Evolutionary conservation across 345 rosid genomes (phyloP).

Genomic region (Bruguiera parviflora): DNA sequence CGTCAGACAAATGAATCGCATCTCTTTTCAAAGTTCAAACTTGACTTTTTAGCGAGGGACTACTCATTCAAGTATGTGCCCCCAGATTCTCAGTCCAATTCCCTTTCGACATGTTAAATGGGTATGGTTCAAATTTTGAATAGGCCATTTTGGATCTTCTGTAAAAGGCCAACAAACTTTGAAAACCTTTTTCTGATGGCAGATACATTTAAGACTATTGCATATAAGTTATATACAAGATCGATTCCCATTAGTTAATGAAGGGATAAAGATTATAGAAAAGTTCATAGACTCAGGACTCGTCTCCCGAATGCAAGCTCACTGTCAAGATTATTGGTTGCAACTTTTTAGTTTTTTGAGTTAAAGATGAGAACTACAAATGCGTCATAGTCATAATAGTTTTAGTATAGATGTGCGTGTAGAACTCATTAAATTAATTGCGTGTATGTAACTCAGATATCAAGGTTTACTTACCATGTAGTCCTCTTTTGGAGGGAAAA

Average conservation of each 20-base stretch:
- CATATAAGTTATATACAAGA: conserved; percentile 7
- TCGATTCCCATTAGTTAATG: conserved; percentile 14
- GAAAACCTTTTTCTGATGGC: conserved; percentile 4
- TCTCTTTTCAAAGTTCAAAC: conserved; percentile 5
- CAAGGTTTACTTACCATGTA: background rate
- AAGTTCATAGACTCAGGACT: no score
- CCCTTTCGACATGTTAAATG: conserved; percentile 22
- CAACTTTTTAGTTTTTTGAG: no score
- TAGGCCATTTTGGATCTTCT: conserved; percentile 12
- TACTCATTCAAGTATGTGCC: conserved; percentile 23
- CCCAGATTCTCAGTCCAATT: conserved; percentile 26
- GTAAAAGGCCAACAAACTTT: conserved; percentile 27
- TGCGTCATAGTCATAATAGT: no score
- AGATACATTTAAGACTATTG: conserved; percentile 5
- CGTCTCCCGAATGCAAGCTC: no score
- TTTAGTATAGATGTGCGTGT: no score
- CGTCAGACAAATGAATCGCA: conserved; percentile 1
- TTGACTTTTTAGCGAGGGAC: conserved; percentile 16
- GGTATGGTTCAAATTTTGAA: conserved; percentile 14
- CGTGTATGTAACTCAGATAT: no score
- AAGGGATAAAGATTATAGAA: background rate
- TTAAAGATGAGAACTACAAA: no score
- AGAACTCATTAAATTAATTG: no score
- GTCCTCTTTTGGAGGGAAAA: conserved; percentile 15
- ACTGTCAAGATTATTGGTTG: no score